Evolutionary conservation across 495 filamentous ascomycete species (phyloP).

Genomic region (Cenococcum geophilum): DNA sequence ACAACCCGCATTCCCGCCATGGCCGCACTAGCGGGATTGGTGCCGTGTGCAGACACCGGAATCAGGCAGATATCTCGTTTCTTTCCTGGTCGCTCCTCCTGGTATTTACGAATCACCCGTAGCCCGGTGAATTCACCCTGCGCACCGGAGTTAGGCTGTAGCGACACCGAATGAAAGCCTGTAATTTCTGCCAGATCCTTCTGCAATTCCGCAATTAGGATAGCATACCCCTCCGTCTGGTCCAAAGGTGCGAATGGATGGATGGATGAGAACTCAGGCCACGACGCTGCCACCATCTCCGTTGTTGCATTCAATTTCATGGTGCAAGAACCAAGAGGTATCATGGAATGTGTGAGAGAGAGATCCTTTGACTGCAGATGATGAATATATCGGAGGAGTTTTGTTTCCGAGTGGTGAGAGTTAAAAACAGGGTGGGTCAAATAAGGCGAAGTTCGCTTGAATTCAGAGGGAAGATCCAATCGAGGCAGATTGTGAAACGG

Average conservation of each 20-base stretch:
- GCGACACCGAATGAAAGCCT: constrained; percentile 80
- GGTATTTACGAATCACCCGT: constrained; percentile 85
- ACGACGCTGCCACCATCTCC: constrained; percentile 87
- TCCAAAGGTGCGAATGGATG: constrained; percentile 72
- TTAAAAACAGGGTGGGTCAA: constrained; percentile 96
- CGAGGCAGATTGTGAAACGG: neutral
- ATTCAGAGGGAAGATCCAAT: constrained; percentile 47
- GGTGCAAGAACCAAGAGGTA: constrained; percentile 96
- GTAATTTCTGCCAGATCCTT: constrained; percentile 78
- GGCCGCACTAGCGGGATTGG: constrained; percentile 91
- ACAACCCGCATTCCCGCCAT: constrained; percentile 98
- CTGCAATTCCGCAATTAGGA: constrained; percentile 65
- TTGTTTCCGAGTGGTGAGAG: constrained; percentile 92
- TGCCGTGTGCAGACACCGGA: constrained; percentile 93
- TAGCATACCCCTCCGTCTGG: constrained; percentile 61
- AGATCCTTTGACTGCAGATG: constrained; percentile 94
- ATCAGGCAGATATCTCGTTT: constrained; percentile 94
- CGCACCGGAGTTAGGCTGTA: constrained; percentile 95
- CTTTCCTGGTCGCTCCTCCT: constrained; percentile 54
- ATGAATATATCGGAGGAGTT: constrained; percentile 89
- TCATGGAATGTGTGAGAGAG: constrained; percentile 96
- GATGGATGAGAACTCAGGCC: constrained; percentile 76
- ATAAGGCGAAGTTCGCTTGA: constrained; percentile 69
- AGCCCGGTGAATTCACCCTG: constrained; percentile 96
- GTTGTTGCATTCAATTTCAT: constrained; percentile 98